These are phyloP conservation scores for Circinella umbellata DNA, from an alignment of 371 early-diverging fungal species.

Conservation along the genomic window DNA sequence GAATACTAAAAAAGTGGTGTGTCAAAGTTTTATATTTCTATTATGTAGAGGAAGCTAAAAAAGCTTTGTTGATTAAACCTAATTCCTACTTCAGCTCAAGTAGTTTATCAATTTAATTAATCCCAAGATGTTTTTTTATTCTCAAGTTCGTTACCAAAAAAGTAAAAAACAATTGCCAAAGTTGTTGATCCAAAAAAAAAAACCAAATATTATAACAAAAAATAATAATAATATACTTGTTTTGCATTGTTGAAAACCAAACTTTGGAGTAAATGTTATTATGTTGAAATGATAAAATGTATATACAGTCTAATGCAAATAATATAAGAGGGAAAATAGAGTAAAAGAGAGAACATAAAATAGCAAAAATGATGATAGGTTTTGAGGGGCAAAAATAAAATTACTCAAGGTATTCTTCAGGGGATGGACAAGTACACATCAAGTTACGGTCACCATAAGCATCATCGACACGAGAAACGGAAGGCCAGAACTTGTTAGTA, in stretches of 20 bases:
- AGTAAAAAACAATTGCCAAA: too few relatives aligned
- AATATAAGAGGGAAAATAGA: neutral
- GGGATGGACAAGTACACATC: slow-evolving; percentile 88
- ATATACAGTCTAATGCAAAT: slow-evolving; percentile 17
- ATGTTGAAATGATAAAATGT: slow-evolving; percentile 10
- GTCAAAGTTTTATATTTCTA: too few relatives aligned
- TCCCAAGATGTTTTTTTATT: too few relatives aligned
- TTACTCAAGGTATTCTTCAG: slow-evolving; percentile 51
- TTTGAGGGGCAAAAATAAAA: neutral
- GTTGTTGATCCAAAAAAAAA: neutral
- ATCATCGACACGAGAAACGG: slow-evolving; percentile 90
- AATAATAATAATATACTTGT: neutral
- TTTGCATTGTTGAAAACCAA: slow-evolving; percentile 2
- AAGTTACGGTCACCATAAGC: slow-evolving; percentile 94
- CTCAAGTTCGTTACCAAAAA: too few relatives aligned
- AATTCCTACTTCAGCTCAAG: too few relatives aligned
- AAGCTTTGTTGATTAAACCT: too few relatives aligned
- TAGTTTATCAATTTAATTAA: too few relatives aligned
- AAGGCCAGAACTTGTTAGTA: slow-evolving; percentile 96
- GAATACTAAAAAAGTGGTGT: too few relatives aligned
- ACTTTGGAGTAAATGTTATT: slow-evolving; percentile 1
- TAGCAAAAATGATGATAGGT: too few relatives aligned
- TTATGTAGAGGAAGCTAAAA: too few relatives aligned
- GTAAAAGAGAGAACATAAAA: neutral
- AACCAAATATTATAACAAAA: neutral